A percentile compares a stretch with the other conserved stretches of the same genome.
Evolutionary conservation across 2,329 filamentous ascomycete species (phyloP).

Genomic region (Penicillium frequentans): DNA sequence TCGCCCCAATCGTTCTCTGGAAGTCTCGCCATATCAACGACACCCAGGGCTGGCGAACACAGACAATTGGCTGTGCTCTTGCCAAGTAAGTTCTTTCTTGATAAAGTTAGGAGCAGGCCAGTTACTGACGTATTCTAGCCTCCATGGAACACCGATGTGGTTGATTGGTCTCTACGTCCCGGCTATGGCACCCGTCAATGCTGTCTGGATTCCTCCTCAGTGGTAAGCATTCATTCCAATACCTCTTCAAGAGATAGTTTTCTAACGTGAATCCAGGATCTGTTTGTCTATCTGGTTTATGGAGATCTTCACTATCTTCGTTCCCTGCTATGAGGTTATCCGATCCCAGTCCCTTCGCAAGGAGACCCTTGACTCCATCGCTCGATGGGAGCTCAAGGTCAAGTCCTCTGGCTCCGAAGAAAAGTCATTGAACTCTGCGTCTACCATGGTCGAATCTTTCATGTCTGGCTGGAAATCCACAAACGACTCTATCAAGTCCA

Average conservation of each 20-base stretch:
- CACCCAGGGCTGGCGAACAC: conserved; percentile 65
- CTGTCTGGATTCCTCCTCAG: conserved; percentile 60
- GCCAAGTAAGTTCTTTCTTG: conserved; percentile 16
- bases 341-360: conserved; percentile 33
- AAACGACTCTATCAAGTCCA: conserved; percentile 40
- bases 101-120: background rate
- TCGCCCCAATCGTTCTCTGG: conserved; percentile 51
- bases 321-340: conserved; percentile 61
- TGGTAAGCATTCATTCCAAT: conserved; percentile 36
- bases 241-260: background rate
- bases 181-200: conserved; percentile 54
- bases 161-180: conserved; percentile 57
- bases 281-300: conserved; percentile 62
- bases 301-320: conserved; percentile 63
- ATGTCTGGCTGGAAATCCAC: conserved; percentile 28
- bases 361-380: conserved; percentile 38
- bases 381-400: conserved; percentile 39
- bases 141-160: conserved; percentile 68
- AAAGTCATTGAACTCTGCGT: conserved; percentile 30
- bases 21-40: conserved; percentile 62
- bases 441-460: conserved; percentile 31
- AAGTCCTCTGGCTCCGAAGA: conserved; percentile 25
- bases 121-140: conserved; percentile 21
- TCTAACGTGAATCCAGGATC: conserved; percentile 32
- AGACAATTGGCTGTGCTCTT: conserved; percentile 57